Evolutionary conservation across 495 filamentous ascomycete genomes (phyloP).

Genomic region (Aspergillus incahuasiensis): DNA sequence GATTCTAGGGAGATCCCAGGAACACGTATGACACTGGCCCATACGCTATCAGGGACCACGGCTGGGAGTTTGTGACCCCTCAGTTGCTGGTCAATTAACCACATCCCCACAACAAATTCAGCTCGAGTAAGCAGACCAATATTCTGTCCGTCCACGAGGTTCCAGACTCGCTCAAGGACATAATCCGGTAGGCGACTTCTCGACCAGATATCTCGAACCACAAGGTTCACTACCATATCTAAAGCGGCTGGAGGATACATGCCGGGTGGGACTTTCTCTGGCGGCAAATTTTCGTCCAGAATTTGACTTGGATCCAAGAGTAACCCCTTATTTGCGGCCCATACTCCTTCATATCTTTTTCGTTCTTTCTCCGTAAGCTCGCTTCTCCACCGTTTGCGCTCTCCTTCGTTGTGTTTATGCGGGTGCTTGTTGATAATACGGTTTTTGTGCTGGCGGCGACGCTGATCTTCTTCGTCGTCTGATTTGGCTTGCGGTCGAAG

Average conservation of each 20-base stretch:
- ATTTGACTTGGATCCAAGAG: constrained; percentile 29
- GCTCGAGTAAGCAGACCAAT: constrained; percentile 61
- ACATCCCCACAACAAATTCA: constrained; percentile 94
- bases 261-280: not conserved
- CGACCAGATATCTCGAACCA: constrained; percentile 82
- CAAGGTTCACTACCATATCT: constrained; percentile 67
- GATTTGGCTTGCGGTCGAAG: constrained; percentile 59
- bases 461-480: constrained; percentile 53
- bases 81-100: constrained; percentile 87
- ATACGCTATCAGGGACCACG: constrained; percentile 75
- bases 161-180: constrained; percentile 77
- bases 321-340: constrained; percentile 88
- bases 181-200: constrained; percentile 65
- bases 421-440: constrained; percentile 61
- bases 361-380: constrained; percentile 71
- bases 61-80: constrained; percentile 83
- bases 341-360: constrained; percentile 93
- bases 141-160: constrained; percentile 66
- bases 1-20: constrained; percentile 33
- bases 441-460: constrained; percentile 30
- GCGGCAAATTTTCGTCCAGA: not conserved
- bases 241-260: constrained; percentile 25
- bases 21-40: constrained; percentile 71
- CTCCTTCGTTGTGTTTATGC: constrained; percentile 85
- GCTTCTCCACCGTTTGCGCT: constrained; percentile 78